Evolutionary conservation across 2,329 filamentous ascomycete species (phyloP), one percentile per base, ranked within the genome.

Genomic region (Lachnellula subtilissima): DNA sequence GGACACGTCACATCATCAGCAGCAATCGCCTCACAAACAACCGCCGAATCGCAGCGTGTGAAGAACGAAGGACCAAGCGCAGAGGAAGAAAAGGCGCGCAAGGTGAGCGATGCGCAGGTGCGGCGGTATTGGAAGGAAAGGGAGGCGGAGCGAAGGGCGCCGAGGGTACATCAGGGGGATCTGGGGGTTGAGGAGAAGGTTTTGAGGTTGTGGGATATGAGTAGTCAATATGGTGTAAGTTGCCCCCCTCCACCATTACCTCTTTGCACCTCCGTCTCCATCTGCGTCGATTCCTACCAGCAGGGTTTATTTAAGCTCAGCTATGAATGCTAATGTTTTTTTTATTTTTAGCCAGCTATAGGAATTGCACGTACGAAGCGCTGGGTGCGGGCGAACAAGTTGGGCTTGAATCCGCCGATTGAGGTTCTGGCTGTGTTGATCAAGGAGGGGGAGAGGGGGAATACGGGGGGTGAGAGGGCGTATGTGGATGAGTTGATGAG

Each of bases 201-300:
- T 25, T 73, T 97, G 66, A 79, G 93, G 61, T 89, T 96, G 70
- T 99, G 94, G 73, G 94, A 99, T 71, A 87, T 96, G 63, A 94
- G 87, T 68, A 89, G 83, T 58, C 89, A 96, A 67, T 99, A 89
- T 71, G 94, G 94, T 55, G 91, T 96, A 83, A 32, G 28, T 32
- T 76, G 89, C 84, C n/a, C 19, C 19, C 19, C 19, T 52, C 46
- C 5, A 53, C 19, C 19, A 19, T 19, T 48, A 50, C 36, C 8
- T 5, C 50, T 45, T 36, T 32, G 5, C 17, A 36, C 23, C 17
- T 45, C 14, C 23, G 15, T 15, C 14, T 43, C 15, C 32, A n/a
- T 42, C 25, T 25, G 5, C 23, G 3, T 25, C 23, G 4, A 6
- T 7, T 25, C 25, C 5, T 25, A 25, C 4, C 25, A 25, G 25